phyloP scores from a whole-genome alignment of 305 asterid genomes.

The Fraxinus paxiana region DNA sequence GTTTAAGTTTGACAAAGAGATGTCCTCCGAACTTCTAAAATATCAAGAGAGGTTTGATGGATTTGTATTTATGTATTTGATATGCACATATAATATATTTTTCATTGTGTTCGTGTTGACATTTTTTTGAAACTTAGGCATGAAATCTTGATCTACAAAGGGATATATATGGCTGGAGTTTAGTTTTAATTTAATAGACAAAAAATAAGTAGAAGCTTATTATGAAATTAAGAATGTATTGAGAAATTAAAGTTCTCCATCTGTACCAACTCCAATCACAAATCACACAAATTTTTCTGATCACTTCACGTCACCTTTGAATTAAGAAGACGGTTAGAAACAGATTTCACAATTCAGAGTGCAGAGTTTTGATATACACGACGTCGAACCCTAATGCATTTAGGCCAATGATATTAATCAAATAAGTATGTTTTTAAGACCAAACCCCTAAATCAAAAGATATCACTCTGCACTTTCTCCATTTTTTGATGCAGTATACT shows the following conservation, averaged over 20 bases:
- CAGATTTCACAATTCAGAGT: neutral
- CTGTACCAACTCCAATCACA: neutral
- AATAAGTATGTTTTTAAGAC: neutral
- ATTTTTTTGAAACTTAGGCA: neutral
- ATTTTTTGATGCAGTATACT: neutral
- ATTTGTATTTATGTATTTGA: neutral
- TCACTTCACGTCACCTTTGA: neutral
- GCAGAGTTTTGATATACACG: neutral
- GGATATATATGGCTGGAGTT: neutral
- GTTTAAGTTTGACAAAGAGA: neutral
- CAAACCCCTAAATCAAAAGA: neutral
- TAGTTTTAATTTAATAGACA: neutral
- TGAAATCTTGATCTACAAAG: neutral
- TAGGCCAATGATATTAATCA: neutral
- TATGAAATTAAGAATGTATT: neutral
- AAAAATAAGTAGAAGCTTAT: neutral
- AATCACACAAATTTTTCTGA: neutral
- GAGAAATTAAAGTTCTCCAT: neutral
- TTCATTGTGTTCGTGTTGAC: neutral
- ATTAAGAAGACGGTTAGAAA: neutral
- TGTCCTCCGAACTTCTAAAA: neutral
- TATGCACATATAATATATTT: neutral
- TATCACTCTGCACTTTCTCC: neutral
- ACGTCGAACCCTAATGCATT: neutral
- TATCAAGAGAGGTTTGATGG: neutral